Evolutionary conservation across 2,329 filamentous ascomycete genomes (phyloP).

Genomic region (Penicillium sp.): DNA sequence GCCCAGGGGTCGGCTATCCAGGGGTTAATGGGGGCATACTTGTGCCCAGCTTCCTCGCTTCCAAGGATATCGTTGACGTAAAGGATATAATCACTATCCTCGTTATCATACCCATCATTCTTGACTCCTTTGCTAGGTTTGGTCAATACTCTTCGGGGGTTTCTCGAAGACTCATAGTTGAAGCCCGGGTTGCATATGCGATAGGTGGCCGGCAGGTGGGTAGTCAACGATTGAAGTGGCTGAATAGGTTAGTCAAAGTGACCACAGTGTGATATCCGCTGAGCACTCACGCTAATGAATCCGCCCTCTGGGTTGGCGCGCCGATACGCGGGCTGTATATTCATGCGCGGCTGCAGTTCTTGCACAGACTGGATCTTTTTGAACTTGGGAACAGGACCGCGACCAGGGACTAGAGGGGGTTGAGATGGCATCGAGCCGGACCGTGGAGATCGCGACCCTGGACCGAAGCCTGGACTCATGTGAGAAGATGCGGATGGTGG

Average conservation of each 20-base stretch:
- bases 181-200: slow-evolving; percentile 97
- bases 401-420: slow-evolving; percentile 43
- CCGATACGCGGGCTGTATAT: slow-evolving; percentile 82
- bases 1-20: slow-evolving; percentile 9
- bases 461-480: slow-evolving; percentile 64
- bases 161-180: slow-evolving; percentile 97
- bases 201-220: slow-evolving; percentile 90
- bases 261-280: background rate
- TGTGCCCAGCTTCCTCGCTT: slow-evolving; percentile 96
- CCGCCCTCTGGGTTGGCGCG: slow-evolving; percentile 94
- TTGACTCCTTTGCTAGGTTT: slow-evolving; percentile 98
- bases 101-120: slow-evolving; percentile 98
- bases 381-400: slow-evolving; percentile 82
- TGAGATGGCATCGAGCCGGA: slow-evolving; percentile 43
- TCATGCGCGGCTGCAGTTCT: slow-evolving; percentile 80
- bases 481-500: slow-evolving; percentile 67
- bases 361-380: slow-evolving; percentile 68
- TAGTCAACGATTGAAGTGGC: slow-evolving; percentile 93
- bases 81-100: slow-evolving; percentile 98
- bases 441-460: slow-evolving; percentile 50
- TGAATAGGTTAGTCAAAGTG: slow-evolving; percentile 40
- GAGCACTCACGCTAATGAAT: slow-evolving; percentile 81
- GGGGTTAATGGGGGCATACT: slow-evolving; percentile 55
- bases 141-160: slow-evolving; percentile 89
- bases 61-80: slow-evolving; percentile 99